A percentile compares a stretch with the other conserved stretches of the same genome.
Conservation (phyloP, 257 asterid genomes). For the Plectranthus barbatus region DNA sequence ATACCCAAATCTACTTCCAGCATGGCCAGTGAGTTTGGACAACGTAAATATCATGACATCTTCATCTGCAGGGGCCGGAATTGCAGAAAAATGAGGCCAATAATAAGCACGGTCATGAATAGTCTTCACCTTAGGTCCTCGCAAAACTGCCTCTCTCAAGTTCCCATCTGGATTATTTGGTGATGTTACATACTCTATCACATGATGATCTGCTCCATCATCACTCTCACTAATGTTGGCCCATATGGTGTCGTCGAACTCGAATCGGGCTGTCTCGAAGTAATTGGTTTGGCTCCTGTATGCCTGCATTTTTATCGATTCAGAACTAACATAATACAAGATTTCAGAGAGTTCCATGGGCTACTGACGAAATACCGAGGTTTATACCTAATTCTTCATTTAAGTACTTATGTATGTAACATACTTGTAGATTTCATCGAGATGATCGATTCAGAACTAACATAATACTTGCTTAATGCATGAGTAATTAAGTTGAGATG, state of each 20-base stretch:
- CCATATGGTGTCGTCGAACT: neutral
- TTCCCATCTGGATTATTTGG: slow-evolving; percentile 72
- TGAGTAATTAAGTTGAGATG: no score
- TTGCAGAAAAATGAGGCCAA: slow-evolving; percentile 76
- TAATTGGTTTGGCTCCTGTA: slow-evolving; percentile 39
- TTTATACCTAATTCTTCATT: no score
- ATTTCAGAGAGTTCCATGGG: no score
- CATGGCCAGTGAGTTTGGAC: slow-evolving; percentile 82
- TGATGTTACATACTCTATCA: slow-evolving; percentile 59
- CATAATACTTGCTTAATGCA: no score
- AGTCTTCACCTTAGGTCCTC: slow-evolving; percentile 25
- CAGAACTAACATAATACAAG: no score
- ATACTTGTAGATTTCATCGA: no score
- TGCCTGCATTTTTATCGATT: slow-evolving; percentile 12
- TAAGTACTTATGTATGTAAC: no score
- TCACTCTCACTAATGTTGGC: slow-evolving; percentile 17
- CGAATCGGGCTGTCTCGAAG: slow-evolving; percentile 20
- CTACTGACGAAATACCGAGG: no score
- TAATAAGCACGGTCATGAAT: slow-evolving; percentile 66
- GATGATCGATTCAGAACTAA: no score
- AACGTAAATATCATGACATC: slow-evolving; percentile 63
- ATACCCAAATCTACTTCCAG: slow-evolving; percentile 81
- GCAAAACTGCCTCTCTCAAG: slow-evolving; percentile 29
- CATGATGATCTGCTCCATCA: no score
- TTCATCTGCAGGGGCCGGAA: slow-evolving; percentile 54